These are phyloP conservation scores for Juglanconis juglandina DNA, from an alignment of 2,329 filamentous ascomycete species.

Conservation along the genomic window DNA sequence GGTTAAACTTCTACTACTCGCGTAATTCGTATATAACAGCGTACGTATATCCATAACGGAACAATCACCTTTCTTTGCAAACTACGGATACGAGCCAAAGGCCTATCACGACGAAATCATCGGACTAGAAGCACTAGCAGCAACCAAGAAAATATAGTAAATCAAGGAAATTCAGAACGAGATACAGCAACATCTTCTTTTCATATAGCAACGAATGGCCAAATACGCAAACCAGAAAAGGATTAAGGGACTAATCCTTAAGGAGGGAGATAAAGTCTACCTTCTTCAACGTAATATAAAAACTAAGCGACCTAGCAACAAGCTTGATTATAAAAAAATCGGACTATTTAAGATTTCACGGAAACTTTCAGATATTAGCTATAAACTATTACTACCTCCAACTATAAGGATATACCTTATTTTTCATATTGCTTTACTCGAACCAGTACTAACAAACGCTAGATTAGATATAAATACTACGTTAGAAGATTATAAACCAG, in stretches of 20 bases:
- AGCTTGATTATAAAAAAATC: constrained; percentile 22
- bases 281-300: constrained; percentile 25
- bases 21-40: constrained; percentile 21
- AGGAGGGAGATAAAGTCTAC: constrained; percentile 1
- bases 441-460: constrained; percentile 14
- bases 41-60: constrained; percentile 12
- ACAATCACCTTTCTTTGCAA: constrained; percentile 16
- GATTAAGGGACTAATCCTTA: not conserved
- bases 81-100: constrained; percentile 15
- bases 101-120: not conserved
- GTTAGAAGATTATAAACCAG: not conserved
- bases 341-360: constrained; percentile 18
- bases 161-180: not conserved
- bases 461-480: constrained; percentile 6
- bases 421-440: constrained; percentile 22
- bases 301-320: constrained; percentile 18
- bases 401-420: constrained; percentile 18
- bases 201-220: not conserved
- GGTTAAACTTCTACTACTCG: constrained; percentile 15
- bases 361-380: constrained; percentile 20
- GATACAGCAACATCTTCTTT: not conserved
- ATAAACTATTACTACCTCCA: constrained; percentile 16
- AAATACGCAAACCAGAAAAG: not conserved
- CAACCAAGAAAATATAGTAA: not conserved
- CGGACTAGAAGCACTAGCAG: not conserved